Percentiles rank a stretch among this genome's conserved stretches.
These are phyloP conservation scores for Gracilariopsis chorda DNA, from an alignment of 23 red algal species.

Conservation along the genomic window DNA sequence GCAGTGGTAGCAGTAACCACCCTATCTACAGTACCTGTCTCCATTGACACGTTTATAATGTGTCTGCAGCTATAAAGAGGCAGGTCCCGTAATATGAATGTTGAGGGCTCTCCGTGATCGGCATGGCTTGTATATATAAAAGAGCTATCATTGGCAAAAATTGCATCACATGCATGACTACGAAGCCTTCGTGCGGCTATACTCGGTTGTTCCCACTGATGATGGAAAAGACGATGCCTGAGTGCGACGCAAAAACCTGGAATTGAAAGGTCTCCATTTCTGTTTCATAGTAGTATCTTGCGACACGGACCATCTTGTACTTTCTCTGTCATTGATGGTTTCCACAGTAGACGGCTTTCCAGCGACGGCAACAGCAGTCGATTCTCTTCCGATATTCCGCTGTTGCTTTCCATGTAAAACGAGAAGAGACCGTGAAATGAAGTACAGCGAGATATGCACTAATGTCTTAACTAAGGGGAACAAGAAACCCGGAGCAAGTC, in stretches of 20 bases:
- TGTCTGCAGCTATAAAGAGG: too few species aligned
- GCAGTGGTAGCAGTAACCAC: too few species aligned
- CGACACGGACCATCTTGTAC: not conserved
- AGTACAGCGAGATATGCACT: slow-evolving; percentile 10
- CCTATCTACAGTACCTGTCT: too few species aligned
- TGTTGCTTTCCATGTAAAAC: not conserved
- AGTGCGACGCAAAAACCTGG: not conserved
- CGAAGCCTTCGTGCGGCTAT: not conserved
- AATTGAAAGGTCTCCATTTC: slow-evolving; percentile 14
- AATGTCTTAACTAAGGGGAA: slow-evolving; percentile 17
- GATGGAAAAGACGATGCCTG: not conserved
- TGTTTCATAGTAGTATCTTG: not conserved
- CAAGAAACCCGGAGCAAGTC: slow-evolving; percentile 21
- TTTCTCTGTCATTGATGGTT: not conserved
- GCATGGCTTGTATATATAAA: too few species aligned
- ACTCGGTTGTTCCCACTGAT: not conserved
- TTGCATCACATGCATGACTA: too few species aligned
- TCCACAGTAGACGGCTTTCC: not conserved
- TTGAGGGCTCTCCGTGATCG: too few species aligned
- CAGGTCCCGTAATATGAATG: too few species aligned
- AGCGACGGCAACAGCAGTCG: not conserved
- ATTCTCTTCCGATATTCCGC: not conserved
- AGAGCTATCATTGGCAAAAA: too few species aligned
- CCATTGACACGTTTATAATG: too few species aligned
- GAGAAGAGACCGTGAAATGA: not conserved